Evolutionary conservation across 2,329 filamentous ascomycete genomes (phyloP), one percentile per base, ranked within the genome.

Genomic region (Thelonectria rubi): DNA sequence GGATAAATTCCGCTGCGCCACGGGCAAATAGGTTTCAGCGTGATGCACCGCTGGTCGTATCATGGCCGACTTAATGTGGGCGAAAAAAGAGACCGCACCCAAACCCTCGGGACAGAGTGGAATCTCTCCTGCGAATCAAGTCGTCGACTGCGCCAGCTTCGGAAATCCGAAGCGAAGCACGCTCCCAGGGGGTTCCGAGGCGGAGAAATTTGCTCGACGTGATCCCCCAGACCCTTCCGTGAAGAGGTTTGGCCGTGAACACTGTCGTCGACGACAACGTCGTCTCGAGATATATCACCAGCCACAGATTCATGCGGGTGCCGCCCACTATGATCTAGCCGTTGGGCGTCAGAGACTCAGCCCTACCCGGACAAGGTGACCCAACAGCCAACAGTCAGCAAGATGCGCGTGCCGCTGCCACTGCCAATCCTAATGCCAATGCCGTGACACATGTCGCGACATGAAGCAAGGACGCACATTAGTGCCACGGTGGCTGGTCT

Each of bases 1-100:
- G 47, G 42, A 30, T 46, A 46, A 52, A 48, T 53, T 61, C 46
- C 56, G 60, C 63, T 64, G 60, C 65, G 60, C 63, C 63, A 64
- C 60, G 21, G 43, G 53, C 47, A 47, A 43, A 55, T 53, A 61
- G 50, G 55, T 58, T 58, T 62, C 59, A 54, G 54, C 14, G 51
- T 18, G 30, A 34, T 53, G 58, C 53, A 48, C 42, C 48, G 47
- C 40, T 53, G 42, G 53, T 53, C 58, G 58, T 61, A 61, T 61
- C 58, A 53, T 61, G 34, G 53, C 43, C 48, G 58, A 49, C 58
- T 34, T 56, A 14, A 56, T 61, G 53, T 61, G 58, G 53, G 58
- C 53, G 43, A 24, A 18, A 55, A 50, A 43, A 49, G 43, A 48
- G 54, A 61, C 42, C 42, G 32, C 53, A 61, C 43, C 58, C 58